Evolutionary conservation across 2,329 filamentous ascomycete genomes (phyloP), one percentile per base, ranked within the genome.

Genomic region (Cercospora brassicicola): DNA sequence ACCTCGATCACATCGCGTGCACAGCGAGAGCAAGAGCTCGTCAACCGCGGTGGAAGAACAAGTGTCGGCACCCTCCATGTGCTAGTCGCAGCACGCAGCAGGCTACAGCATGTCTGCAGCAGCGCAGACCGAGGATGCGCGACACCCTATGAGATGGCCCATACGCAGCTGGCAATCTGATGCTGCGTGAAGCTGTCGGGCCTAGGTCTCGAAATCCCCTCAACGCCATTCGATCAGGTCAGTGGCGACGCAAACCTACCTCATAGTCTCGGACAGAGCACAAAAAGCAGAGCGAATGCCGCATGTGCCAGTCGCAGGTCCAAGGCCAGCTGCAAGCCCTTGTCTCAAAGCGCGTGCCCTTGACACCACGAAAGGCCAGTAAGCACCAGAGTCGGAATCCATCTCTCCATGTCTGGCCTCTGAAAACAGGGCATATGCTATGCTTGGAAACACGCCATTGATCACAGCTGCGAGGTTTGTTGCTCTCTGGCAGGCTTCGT

Each of bases 71-170:
- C 8, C 15, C n/a, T 61, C 42, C 59, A 62, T 4, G 59, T 6
- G 59, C 59, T 62, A 62, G 39, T 30, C 26, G 39, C 23, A 45
- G 39, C 48, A 51, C 48, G 42, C 39, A 45, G 42, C 59, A 51
- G 59, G n/a, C 20, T 62, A 23, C 31, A 36, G 31, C 26, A 23
- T 18, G 9, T n/a, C 31, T 23, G 59, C 59, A 48, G 59, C 23
- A 53, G 26, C 15, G 9, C 36, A 30, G 59, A 23, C 59, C 45
- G 23, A 28, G 42, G 26, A 53, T 51, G 23, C 36, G 28, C 20
- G 26, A 13, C 26, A 20, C 7, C 13, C 59, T 51, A 53, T 10
- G 26, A 26, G 23, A 48, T 20, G 11, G 0, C 7, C 8, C 11
- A 55, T 55, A 26, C 13, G 7, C 20, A 8, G 11, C 20, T 28